phyloP scores from a whole-genome alignment of 2,329 filamentous ascomycete genomes.

The Aureobasidium sp. region DNA sequence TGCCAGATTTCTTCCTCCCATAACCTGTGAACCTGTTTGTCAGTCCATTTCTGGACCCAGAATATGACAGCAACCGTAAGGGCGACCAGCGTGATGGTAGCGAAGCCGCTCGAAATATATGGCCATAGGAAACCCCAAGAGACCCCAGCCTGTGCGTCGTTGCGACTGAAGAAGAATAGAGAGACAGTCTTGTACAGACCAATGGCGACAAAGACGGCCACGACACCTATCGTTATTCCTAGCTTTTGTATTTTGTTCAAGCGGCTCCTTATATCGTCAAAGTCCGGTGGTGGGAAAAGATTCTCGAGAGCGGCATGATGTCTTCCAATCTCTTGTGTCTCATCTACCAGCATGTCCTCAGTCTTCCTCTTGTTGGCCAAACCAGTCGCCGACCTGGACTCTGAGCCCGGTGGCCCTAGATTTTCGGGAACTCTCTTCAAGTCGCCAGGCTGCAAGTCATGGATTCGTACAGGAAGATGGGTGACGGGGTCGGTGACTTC shows the following conservation, averaged over 20 bases:
- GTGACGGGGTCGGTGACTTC: slow-evolving; percentile 68
- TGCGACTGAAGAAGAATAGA: background rate
- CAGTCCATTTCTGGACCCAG: slow-evolving; percentile 52
- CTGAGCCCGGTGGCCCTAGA: slow-evolving; percentile 32
- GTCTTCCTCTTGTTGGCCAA: slow-evolving; percentile 40
- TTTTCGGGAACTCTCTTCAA: slow-evolving; percentile 42
- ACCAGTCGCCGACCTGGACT: slow-evolving; percentile 39
- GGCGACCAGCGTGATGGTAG: background rate
- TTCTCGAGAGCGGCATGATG: slow-evolving; percentile 41
- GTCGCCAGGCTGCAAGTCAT: slow-evolving; percentile 39
- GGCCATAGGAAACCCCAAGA: background rate
- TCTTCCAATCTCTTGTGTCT: slow-evolving; percentile 36
- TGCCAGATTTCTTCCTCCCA: slow-evolving; percentile 68
- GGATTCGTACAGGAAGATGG: slow-evolving; percentile 60
- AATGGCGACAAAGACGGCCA: background rate
- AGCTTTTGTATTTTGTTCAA: slow-evolving; percentile 10
- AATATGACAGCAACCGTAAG: slow-evolving; percentile 25
- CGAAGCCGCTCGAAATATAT: background rate
- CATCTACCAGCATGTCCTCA: slow-evolving; percentile 36
- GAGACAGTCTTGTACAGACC: background rate
- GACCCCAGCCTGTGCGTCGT: background rate
- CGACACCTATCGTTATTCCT: slow-evolving; percentile 7
- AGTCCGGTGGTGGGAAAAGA: slow-evolving; percentile 50
- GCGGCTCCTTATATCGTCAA: slow-evolving; percentile 33
- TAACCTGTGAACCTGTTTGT: slow-evolving; percentile 53